Evolutionary conservation across 2,329 filamentous ascomycete genomes (phyloP).

Genomic region (Sordariomycetes sp.): DNA sequence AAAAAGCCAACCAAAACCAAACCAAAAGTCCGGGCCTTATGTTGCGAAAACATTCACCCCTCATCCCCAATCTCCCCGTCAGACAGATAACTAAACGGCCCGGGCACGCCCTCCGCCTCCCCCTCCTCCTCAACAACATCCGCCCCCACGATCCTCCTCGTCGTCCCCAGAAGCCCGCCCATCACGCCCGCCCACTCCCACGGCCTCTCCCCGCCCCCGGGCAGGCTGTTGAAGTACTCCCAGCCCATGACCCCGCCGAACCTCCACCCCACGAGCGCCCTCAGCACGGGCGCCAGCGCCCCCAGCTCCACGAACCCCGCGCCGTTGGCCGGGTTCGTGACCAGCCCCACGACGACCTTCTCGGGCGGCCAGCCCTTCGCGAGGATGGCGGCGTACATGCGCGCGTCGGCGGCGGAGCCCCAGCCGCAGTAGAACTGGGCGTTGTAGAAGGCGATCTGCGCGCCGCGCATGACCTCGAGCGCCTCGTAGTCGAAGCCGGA

Average conservation of each 20-base stretch:
- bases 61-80: too few relatives aligned
- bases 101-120: too few relatives aligned
- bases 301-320: constrained; percentile 36
- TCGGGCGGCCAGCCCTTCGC: constrained; percentile 59
- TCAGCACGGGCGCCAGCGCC: constrained; percentile 31
- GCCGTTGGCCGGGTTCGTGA: constrained; percentile 71
- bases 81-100: too few relatives aligned
- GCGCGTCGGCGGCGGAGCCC: constrained; percentile 43
- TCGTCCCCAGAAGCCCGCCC: background rate
- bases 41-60: too few relatives aligned
- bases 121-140: too few relatives aligned
- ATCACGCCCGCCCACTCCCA: constrained; percentile 64
- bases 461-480: constrained; percentile 57
- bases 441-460: constrained; percentile 75
- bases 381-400: constrained; percentile 39
- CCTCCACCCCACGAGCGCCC: constrained; percentile 26
- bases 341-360: constrained; percentile 68
- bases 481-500: constrained; percentile 74
- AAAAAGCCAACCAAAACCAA: too few relatives aligned
- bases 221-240: constrained; percentile 84
- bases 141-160: background rate
- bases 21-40: too few relatives aligned
- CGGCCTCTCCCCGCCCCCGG: constrained; percentile 49
- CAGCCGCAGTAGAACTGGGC: constrained; percentile 90
- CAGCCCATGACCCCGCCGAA: constrained; percentile 91